A percentile compares a stretch with the other conserved stretches of the same genome.
Conservation (phyloP, 345 rosid genomes). For the Iberis pinnata region DNA sequence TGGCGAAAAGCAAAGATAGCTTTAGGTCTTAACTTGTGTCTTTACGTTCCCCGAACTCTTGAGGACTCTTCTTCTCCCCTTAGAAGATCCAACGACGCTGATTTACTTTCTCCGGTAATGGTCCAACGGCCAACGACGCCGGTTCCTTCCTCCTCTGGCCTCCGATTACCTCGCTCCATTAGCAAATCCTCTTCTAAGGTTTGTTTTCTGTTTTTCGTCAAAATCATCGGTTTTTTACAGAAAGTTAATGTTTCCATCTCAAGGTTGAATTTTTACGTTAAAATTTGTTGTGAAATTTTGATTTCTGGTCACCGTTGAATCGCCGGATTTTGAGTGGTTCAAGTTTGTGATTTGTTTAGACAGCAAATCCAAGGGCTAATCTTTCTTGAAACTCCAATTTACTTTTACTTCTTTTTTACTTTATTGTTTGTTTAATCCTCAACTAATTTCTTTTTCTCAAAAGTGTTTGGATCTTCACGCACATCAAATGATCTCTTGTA, state of each 20-base stretch:
- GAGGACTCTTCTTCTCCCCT: constrained; percentile 38
- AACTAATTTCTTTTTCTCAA: neutral
- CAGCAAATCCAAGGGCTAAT: constrained; percentile 31
- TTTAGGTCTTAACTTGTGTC: constrained; percentile 64
- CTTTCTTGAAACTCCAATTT: constrained; percentile 26
- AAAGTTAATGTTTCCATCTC: constrained; percentile 16
- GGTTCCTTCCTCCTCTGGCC: constrained; percentile 61
- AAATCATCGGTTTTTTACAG: neutral
- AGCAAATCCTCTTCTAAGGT: constrained; percentile 62
- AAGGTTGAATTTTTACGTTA: constrained; percentile 1
- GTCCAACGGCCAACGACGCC: constrained; percentile 41
- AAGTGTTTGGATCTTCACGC: constrained; percentile 31
- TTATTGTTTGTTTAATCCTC: constrained; percentile 25
- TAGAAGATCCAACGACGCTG: constrained; percentile 41
- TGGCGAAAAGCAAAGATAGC: constrained; percentile 79
- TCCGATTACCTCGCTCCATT: constrained; percentile 47
- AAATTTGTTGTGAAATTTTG: constrained; percentile 19
- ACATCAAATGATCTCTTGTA: constrained; percentile 22
- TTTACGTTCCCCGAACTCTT: constrained; percentile 50
- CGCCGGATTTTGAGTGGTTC: constrained; percentile 17
- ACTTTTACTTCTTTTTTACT: constrained; percentile 14
- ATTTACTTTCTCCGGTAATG: constrained; percentile 31
- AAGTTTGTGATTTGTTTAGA: constrained; percentile 14
- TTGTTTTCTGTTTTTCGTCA: neutral
- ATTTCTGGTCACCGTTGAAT: constrained; percentile 20